Conservation (phyloP, 116 monocot genomes). For the Trichopus zeylanicus region DNA sequence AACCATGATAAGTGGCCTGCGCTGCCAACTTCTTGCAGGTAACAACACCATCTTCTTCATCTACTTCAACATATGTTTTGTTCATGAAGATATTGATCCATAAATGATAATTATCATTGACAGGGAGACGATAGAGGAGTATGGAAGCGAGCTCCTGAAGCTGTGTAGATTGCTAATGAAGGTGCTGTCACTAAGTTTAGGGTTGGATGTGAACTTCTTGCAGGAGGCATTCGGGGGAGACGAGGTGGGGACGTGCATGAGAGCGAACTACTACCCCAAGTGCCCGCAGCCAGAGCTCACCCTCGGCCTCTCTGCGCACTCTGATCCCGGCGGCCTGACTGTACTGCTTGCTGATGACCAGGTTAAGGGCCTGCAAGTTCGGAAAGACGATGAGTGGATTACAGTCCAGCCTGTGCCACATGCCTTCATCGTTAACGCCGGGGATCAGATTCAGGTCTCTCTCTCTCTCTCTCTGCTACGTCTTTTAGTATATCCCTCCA, state of each 20-base stretch:
- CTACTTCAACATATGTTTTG: too few relatives aligned
- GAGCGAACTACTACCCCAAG: too few relatives aligned
- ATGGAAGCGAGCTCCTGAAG: conserved; percentile 4
- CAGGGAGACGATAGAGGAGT: conserved; percentile 11
- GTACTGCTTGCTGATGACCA: conserved; percentile 2
- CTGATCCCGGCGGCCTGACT: too few relatives aligned
- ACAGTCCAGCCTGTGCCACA: conserved; percentile 3
- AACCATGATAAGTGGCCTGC: conserved; percentile 9
- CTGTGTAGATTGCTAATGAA: conserved; percentile 7
- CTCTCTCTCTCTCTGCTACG: too few relatives aligned
- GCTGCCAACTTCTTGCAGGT: too few relatives aligned
- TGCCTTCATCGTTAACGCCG: conserved; percentile 3
- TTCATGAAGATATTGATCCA: too few relatives aligned
- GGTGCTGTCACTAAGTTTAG: not conserved
- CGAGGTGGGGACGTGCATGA: not conserved
- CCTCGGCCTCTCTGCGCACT: conserved; percentile 3
- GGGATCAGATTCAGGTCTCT: too few relatives aligned
- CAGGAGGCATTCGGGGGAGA: conserved; percentile 6
- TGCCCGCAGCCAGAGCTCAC: conserved; percentile 8
- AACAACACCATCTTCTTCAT: too few relatives aligned
- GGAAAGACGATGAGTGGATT: not conserved
- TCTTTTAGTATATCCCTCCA: too few relatives aligned
- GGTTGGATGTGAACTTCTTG: not conserved
- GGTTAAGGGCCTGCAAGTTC: conserved; percentile 4
- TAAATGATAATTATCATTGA: too few relatives aligned